Evolutionary conservation across 192 early-diverging fungal species (phyloP), one percentile per base, ranked within the genome.

Genomic region (Backusella tuberculispora): DNA sequence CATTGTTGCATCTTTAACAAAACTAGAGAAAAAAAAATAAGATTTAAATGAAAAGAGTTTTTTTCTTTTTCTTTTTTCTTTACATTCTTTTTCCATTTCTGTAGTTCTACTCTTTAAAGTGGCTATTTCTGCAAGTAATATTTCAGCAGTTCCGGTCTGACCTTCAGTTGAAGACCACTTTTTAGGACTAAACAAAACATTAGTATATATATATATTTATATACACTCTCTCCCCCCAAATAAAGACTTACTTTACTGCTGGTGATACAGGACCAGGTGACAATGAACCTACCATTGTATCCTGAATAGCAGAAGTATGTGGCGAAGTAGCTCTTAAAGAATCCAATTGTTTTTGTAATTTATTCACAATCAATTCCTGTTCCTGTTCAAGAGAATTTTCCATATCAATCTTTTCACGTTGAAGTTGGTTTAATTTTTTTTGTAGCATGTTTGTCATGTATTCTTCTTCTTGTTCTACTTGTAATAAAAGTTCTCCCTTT

Each of bases 321-420:
- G 78, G 74, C 9, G 81, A 80, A 38, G 83, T 82, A 21, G 73
- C 68, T 15, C 80, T 74, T 64, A 86, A 66, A 17, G 84, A 64
- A 75, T 95, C 93, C 43, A 95, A 71, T 64, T 93, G 93, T 48
- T 95, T 94, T 71, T 95, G 94, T 14, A 96, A 79, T 71, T 91
- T 85, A 79, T 97, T 97, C 63, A 97, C 95, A 72, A 96, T 91
- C 65, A 92, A 93, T 80, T 96, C 94, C 77, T 96, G 93, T 75
- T 96, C 95, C 76, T 95, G 93, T 72, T 97, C 95, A 68, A 97
- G 83, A 10, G 94, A 92, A 67, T 88, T 89, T 69, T 97, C 95
- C 87, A 97, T 90, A 48, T 95, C 90, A 73, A 95, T 87, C 83
- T 96, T 97, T 81, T 97, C 95, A 72, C 90, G 88, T 74, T 96